Percentiles rank a stretch among this genome's conserved stretches.
phyloP scores from a whole-genome alignment of 2,329 filamentous ascomycete species.

The Cryoendolithus antarcticus region DNA sequence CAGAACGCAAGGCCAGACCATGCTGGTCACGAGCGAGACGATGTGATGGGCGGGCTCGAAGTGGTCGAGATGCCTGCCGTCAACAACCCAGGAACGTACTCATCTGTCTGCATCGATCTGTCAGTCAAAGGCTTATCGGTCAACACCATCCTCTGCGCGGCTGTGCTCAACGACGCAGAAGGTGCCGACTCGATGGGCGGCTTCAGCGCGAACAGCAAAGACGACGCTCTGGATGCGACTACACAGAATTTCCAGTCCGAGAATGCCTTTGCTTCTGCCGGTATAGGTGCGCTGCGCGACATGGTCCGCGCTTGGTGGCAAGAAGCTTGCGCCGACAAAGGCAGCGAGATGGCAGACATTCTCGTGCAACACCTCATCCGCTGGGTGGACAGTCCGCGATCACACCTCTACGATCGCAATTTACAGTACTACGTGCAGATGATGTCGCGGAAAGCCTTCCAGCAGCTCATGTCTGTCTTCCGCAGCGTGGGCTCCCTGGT shows the following conservation, averaged over 20 bases:
- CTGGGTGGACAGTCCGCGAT: slow-evolving; percentile 90
- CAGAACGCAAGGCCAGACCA: slow-evolving; percentile 77
- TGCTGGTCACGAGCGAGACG: slow-evolving; percentile 88
- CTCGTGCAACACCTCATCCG: slow-evolving; percentile 95
- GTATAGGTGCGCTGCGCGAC: slow-evolving; percentile 79
- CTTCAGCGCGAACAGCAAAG: slow-evolving; percentile 57
- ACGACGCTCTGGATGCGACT: slow-evolving; percentile 49
- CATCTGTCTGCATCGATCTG: slow-evolving; percentile 90
- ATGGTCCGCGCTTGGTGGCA: slow-evolving; percentile 99
- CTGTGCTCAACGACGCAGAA: slow-evolving; percentile 91
- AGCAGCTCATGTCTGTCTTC: slow-evolving; percentile 95
- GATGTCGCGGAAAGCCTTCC: slow-evolving; percentile 94
- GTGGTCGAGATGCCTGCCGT: slow-evolving; percentile 77
- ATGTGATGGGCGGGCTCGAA: slow-evolving; percentile 71
- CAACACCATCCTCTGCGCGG: slow-evolving; percentile 94
- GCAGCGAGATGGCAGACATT: slow-evolving; percentile 89
- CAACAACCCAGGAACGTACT: slow-evolving; percentile 87
- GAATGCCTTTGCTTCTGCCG: slow-evolving; percentile 83
- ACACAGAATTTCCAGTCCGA: slow-evolving; percentile 67
- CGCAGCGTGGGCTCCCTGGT: slow-evolving; percentile 87
- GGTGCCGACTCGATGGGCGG: slow-evolving; percentile 77
- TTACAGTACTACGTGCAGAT: slow-evolving; percentile 96
- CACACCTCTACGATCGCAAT: slow-evolving; percentile 87
- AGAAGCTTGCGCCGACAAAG: slow-evolving; percentile 58
- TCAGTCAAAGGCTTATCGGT: slow-evolving; percentile 90